A percentile compares a stretch with the other conserved stretches of the same genome.
phyloP scores from a whole-genome alignment of 1,284 basidiomycete genomes.

The Salmacisia buchloeana region DNA sequence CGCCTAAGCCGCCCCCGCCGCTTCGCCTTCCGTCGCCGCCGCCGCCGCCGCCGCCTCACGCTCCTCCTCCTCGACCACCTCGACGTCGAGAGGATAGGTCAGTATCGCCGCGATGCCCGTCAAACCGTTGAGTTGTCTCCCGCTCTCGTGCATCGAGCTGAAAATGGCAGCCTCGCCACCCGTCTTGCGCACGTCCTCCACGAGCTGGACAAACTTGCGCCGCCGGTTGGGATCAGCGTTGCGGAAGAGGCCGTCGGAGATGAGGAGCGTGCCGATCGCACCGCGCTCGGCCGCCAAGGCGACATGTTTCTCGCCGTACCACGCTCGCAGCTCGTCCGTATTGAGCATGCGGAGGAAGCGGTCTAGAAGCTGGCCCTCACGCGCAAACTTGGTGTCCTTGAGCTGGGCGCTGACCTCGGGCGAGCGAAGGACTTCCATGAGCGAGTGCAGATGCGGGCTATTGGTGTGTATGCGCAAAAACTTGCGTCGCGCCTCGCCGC shows the following conservation, averaged over 20 bases:
- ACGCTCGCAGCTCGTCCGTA: slow-evolving; percentile 86
- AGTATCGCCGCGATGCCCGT: slow-evolving; percentile 93
- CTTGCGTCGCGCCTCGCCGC: slow-evolving; percentile 69
- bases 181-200: slow-evolving; percentile 79
- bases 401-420: slow-evolving; percentile 59
- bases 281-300: slow-evolving; percentile 82
- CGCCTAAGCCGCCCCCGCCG: too few species aligned
- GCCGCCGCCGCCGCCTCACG: slow-evolving; percentile 58
- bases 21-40: not conserved
- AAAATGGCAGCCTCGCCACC: slow-evolving; percentile 93
- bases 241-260: slow-evolving; percentile 89
- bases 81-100: slow-evolving; percentile 91
- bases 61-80: slow-evolving; percentile 61
- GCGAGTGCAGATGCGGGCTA: slow-evolving; percentile 89
- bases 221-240: slow-evolving; percentile 44
- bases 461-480: slow-evolving; percentile 84
- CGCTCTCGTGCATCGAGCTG: slow-evolving; percentile 97
- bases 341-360: slow-evolving; percentile 74
- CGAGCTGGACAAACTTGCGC: slow-evolving; percentile 73
- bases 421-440: slow-evolving; percentile 61
- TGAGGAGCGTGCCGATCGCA: slow-evolving; percentile 86
- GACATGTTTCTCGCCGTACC: slow-evolving; percentile 97
- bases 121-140: slow-evolving; percentile 77
- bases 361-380: slow-evolving; percentile 64
- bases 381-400: slow-evolving; percentile 95